Base-by-base conservation (phyloP, 2,329 filamentous ascomycete genomes). In the Colletotrichum musae region DNA sequence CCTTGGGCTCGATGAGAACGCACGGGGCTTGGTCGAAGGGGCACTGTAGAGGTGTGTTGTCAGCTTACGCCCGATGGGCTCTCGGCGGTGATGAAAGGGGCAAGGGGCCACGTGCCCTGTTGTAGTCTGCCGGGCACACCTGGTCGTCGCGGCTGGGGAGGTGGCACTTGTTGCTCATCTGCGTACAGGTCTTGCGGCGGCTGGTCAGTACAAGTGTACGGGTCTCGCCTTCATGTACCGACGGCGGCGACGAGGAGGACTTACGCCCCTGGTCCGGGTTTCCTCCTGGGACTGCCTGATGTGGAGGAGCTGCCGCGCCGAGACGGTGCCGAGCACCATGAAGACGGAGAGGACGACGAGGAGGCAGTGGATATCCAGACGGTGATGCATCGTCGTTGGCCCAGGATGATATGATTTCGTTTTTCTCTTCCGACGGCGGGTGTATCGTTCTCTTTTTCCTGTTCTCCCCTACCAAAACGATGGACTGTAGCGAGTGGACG, bases 91-190 rank as follows among this genome's bases (percentile, higher is more conserved):
- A 58, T 18, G 58, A 26, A 18, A 52, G 4, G 32, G 21, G 47
- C 24, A 41, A 28, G 51, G 39, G 5, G 24, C 15, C 5, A 47
- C 66, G n/a, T 47, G 51, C 66, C 62, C 66, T 69, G 2, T 69
- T 69, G 24, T 69, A 69, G 51, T 69, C 66, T 36, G 66, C 62
- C 51, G 66, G 66, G 15, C 66, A 69, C 9, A 69, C 56, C 43
- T 61, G 66, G 45, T 64, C 62, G 26, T 69, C 51, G 18, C 56
- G 62, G 45, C 51, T 41, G 4, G 50, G 43, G 21, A 69, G 39
- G 36, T 61, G 64, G 51, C 66, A 69, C 41, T 69, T 69, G 62
- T 69, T 69, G 45, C 50, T 69, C 66, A 57, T 69, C 39, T 69
- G 66, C 16, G 51, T 66, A 43, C 66, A 69, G 28, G 24, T 69